Conservation (phyloP, 345 rosid species). For the Xanthoceras sorbifolium region DNA sequence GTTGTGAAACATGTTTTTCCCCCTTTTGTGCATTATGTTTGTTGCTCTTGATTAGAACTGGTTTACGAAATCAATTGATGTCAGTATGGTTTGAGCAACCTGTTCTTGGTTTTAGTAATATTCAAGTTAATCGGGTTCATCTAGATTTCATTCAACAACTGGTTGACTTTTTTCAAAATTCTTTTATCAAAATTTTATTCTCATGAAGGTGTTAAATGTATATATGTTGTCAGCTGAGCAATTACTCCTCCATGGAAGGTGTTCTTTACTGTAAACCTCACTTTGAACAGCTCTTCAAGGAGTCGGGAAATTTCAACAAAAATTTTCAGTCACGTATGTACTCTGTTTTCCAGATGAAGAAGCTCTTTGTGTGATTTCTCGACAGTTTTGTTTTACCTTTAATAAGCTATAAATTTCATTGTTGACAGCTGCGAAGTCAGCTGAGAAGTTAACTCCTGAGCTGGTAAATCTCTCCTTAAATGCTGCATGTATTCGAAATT, state of each 20-base stretch:
- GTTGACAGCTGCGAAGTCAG: constrained; percentile 79
- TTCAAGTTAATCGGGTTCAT: background rate
- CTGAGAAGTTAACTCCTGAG: constrained; percentile 84
- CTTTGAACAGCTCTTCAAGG: constrained; percentile 97
- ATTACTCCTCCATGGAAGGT: constrained; percentile 97
- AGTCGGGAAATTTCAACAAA: constrained; percentile 87
- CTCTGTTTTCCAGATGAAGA: constrained; percentile 11
- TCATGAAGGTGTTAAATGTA: constrained; percentile 21
- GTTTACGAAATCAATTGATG: background rate
- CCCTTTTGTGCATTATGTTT: background rate
- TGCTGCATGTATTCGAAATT: constrained; percentile 17
- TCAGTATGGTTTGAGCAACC: background rate
- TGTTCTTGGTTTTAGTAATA: background rate
- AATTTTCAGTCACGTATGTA: constrained; percentile 90
- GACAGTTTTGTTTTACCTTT: constrained; percentile 14
- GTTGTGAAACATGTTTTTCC: no score
- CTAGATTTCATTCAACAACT: background rate
- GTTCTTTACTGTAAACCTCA: constrained; percentile 96
- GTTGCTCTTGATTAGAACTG: background rate
- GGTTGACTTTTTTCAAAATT: background rate
- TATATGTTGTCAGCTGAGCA: constrained; percentile 65
- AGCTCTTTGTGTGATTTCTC: constrained; percentile 6
- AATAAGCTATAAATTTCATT: constrained; percentile 36
- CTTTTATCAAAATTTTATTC: constrained; percentile 13
- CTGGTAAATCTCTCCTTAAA: constrained; percentile 56